phyloP scores from a whole-genome alignment of 2,329 filamentous ascomycete genomes.

The Incumbomyces delicatus region DNA sequence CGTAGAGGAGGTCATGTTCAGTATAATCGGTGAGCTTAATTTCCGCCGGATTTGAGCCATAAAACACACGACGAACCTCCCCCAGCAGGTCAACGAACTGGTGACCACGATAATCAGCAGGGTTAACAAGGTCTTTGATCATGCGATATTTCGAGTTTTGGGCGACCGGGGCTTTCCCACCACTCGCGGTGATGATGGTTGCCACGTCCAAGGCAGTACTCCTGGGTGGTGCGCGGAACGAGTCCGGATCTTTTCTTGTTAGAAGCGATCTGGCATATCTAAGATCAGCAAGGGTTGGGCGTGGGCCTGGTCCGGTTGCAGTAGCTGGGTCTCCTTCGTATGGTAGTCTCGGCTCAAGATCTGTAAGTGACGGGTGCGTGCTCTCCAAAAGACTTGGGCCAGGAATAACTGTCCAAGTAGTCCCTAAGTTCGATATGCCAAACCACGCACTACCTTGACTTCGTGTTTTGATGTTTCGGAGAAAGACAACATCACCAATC shows the following conservation, averaged over 20 bases:
- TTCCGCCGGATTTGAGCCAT: slow-evolving; percentile 40
- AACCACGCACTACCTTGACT: slow-evolving; percentile 1
- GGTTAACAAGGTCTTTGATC: slow-evolving; percentile 51
- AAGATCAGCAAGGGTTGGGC: slow-evolving; percentile 10
- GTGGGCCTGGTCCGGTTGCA: background rate
- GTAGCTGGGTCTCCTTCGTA: background rate
- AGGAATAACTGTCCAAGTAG: slow-evolving; percentile 10
- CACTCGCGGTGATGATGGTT: slow-evolving; percentile 10
- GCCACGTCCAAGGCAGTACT: slow-evolving; percentile 10
- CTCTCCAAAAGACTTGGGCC: slow-evolving; percentile 9
- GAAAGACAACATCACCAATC: slow-evolving; percentile 54
- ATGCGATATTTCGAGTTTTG: slow-evolving; percentile 46
- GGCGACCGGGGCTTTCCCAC: slow-evolving; percentile 5
- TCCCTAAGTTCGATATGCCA: slow-evolving; percentile 5
- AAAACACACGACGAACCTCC: slow-evolving; percentile 55
- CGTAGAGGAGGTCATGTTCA: slow-evolving; percentile 53
- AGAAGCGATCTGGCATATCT: slow-evolving; percentile 17
- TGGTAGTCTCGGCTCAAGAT: slow-evolving; percentile 9
- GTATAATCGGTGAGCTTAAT: slow-evolving; percentile 81
- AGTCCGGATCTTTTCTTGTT: slow-evolving; percentile 10
- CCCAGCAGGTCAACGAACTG: slow-evolving; percentile 61
- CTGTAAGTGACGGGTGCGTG: background rate
- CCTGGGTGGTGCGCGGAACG: slow-evolving; percentile 6
- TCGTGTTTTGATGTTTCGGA: slow-evolving; percentile 45
- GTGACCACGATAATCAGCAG: slow-evolving; percentile 12